Base-by-base conservation (phyloP, 2,329 filamentous ascomycete species). In the Fusarium sp. region DNA sequence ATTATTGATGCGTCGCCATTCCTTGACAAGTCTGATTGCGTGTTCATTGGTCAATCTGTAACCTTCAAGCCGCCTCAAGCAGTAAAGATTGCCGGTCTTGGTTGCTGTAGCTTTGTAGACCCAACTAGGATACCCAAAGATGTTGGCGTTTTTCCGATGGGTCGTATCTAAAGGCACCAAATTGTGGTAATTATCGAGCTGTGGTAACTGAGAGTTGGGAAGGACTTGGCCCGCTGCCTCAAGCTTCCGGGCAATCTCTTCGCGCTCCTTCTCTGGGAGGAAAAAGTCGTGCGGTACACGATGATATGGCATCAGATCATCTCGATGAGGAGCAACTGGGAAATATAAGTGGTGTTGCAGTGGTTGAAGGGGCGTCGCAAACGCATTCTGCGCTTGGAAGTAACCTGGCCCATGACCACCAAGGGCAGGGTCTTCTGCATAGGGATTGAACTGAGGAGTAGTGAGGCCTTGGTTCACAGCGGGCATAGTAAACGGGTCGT, bases 331-430 rank as follows among this genome's bases (percentile, higher is more conserved):
- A 8, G 93, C 94, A 60, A 94, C 87, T 1, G 94, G 94, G 32
- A 94, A 93, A 79, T 99, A 99, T 14, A 97, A 86, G 79, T 99
- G 96, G 78, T 98, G 97, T 83, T 95, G 92, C 8, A 94, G 87
- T 24, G 92, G 92, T 70, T 92, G 90, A 22, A 85, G 78, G 18
- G 85, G 83, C 13, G 84, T 79, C 13, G 82, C 78, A 75, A 86
- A 91, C 13, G 83, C 81, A 52, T 80, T 80, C 45, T 86, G 86
- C n/a, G 84, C 78, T 51, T 87, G 86, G 76, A 92, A 97, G 78
- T 91, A 97, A 4, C 88, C 84, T 18, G 88, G 83, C 7, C 86
- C 87, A 61, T 85, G 83, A 29, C 79, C 83, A 8, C 85, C 83
- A 49, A 94, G 81, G 22, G 84, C 83, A 52, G 88, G 86, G 63